phyloP scores from a whole-genome alignment of 2,329 filamentous ascomycete genomes.

The Alternaria gaisen region DNA sequence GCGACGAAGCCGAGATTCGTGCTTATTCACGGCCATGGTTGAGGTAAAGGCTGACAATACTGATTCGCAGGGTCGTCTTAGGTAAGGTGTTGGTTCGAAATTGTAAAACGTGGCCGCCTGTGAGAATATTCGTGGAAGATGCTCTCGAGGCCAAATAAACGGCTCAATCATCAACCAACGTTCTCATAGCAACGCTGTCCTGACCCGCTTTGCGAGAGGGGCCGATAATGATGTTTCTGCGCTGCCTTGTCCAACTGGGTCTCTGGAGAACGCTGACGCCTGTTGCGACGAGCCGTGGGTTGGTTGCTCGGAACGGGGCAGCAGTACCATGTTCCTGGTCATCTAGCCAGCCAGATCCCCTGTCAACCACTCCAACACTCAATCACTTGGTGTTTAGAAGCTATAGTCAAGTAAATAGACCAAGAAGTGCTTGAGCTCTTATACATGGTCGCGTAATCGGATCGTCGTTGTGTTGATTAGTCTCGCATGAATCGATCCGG shows the following conservation, averaged over 20 bases:
- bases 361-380: neutral
- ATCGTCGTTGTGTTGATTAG: neutral
- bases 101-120: neutral
- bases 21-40: conserved; percentile 4
- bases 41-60: neutral
- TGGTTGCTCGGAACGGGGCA: neutral
- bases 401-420: neutral
- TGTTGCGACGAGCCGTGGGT: neutral
- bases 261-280: neutral
- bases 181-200: conserved; percentile 1
- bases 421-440: neutral
- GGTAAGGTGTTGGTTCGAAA: neutral
- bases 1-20: conserved; percentile 6
- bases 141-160: neutral
- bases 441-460: neutral
- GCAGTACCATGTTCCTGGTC: conserved; percentile 2
- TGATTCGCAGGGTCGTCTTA: neutral
- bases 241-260: neutral
- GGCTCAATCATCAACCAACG: neutral
- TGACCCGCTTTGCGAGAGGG: neutral
- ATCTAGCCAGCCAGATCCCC: conserved; percentile 3
- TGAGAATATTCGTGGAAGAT: conserved; percentile 1
- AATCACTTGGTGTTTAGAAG: neutral
- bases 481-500: neutral
- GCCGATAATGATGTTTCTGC: conserved; percentile 10